A percentile compares a stretch with the other conserved stretches of the same genome.
These are phyloP conservation scores for Cucurbita pepo DNA, from an alignment of 306 rosid genomes.

Conservation along the genomic window DNA sequence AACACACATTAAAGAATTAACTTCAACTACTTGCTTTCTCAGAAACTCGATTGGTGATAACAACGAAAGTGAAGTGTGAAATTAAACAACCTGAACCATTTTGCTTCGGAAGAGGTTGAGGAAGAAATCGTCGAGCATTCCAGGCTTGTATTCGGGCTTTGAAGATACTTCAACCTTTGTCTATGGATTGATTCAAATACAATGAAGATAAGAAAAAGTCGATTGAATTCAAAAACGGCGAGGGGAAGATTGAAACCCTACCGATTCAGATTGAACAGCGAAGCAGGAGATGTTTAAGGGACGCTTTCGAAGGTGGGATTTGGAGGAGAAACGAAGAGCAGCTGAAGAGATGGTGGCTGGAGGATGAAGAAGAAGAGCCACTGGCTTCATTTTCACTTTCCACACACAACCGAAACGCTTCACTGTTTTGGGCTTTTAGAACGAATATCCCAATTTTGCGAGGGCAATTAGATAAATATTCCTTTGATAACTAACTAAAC, in stretches of 20 bases:
- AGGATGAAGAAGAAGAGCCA: conserved; percentile 20
- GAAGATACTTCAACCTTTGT: conserved; percentile 9
- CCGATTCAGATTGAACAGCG: conserved; percentile 31
- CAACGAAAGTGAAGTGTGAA: background rate
- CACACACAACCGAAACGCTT: background rate
- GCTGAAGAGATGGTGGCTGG: conserved; percentile 1
- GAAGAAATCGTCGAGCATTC: conserved; percentile 51
- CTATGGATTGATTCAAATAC: background rate
- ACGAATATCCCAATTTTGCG: background rate
- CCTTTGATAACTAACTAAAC: too few relatives aligned
- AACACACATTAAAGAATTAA: background rate
- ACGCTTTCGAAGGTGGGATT: conserved; percentile 11
- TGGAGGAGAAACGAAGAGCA: background rate
- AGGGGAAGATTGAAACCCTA: conserved; percentile 2
- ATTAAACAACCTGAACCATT: conserved; percentile 45
- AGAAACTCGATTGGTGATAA: background rate
- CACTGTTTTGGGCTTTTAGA: background rate
- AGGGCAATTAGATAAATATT: too few relatives aligned
- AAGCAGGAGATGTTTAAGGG: conserved; percentile 19
- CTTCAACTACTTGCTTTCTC: background rate
- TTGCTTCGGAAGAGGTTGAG: conserved; percentile 61
- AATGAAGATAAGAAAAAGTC: background rate
- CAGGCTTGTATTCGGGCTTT: conserved; percentile 34
- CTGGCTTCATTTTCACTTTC: conserved; percentile 31
- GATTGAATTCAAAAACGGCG: background rate